Conservation (phyloP, 2,329 filamentous ascomycete species). For the Phyllachora maydis region DNA sequence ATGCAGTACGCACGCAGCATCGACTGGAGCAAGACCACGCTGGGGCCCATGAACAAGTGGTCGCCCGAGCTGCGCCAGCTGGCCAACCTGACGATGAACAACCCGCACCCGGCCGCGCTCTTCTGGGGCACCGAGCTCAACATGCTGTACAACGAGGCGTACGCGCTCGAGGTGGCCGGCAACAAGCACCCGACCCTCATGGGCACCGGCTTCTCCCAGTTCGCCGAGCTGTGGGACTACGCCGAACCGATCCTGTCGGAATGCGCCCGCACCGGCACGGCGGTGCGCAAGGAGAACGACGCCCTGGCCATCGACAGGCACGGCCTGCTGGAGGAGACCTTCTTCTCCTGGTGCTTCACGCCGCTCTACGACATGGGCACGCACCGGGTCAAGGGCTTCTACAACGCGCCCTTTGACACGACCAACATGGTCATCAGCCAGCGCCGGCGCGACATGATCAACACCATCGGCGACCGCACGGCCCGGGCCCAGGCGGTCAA, state of each 20-base stretch:
- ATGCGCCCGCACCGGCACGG: constrained; percentile 13
- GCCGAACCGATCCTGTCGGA: constrained; percentile 13
- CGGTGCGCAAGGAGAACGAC: constrained; percentile 13
- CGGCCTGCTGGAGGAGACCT: constrained; percentile 17
- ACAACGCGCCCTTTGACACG: constrained; percentile 16
- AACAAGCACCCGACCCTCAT: constrained; percentile 41
- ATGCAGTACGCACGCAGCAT: constrained; percentile 11
- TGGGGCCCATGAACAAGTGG: constrained; percentile 22
- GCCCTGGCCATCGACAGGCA: constrained; percentile 11
- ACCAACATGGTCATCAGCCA: constrained; percentile 13
- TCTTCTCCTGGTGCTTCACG: constrained; percentile 16
- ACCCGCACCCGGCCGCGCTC: constrained; percentile 24
- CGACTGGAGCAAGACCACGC: constrained; percentile 19
- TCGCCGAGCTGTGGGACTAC: constrained; percentile 24
- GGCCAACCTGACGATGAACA: constrained; percentile 15
- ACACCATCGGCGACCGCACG: constrained; percentile 11
- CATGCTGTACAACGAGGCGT: constrained; percentile 44
- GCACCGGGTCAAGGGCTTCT: constrained; percentile 15
- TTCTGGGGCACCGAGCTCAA: constrained; percentile 42
- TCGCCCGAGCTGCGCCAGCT: constrained; percentile 19
- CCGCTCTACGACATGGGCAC: constrained; percentile 16
- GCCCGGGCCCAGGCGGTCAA: constrained; percentile 13
- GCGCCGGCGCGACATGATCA: constrained; percentile 13
- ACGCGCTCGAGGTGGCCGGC: constrained; percentile 30
- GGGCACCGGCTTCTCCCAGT: constrained; percentile 34